Conservation (phyloP, 768 basidiomycete species). For the Kwoniella botswanensis region DNA sequence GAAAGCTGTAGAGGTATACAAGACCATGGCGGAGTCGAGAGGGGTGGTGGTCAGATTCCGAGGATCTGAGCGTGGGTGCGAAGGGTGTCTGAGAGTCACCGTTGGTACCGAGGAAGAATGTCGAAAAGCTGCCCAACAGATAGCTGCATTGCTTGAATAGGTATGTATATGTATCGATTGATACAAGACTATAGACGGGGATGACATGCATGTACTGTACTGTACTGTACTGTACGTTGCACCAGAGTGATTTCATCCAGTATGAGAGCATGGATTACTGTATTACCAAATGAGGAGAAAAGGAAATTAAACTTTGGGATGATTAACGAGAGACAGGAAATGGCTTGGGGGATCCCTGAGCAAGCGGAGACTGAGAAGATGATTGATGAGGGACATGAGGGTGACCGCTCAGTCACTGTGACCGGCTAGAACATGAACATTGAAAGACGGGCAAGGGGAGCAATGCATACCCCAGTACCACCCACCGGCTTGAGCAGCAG, state of each 20-base stretch:
- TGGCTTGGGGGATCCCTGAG: conserved; percentile 8
- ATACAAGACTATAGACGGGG: background rate
- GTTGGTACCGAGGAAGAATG: conserved; percentile 86
- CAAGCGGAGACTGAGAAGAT: background rate
- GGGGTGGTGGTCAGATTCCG: conserved; percentile 90
- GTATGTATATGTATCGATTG: background rate
- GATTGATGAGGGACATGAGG: too few species aligned
- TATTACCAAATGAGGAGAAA: conserved; percentile 6
- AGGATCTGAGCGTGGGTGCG: conserved; percentile 82
- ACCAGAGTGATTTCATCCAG: background rate
- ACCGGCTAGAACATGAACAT: too few species aligned
- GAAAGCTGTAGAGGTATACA: conserved; percentile 73
- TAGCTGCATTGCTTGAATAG: conserved; percentile 31
- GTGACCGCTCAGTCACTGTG: too few species aligned
- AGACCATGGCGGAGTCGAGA: conserved; percentile 77
- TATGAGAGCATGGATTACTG: background rate
- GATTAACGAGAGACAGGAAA: conserved; percentile 2
- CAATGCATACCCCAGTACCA: background rate
- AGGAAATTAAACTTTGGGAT: conserved; percentile 13
- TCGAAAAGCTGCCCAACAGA: conserved; percentile 62
- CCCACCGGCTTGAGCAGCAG: background rate
- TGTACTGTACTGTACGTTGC: background rate
- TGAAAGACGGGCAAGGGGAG: background rate
- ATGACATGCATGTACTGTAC: conserved; percentile 7
- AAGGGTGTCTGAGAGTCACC: conserved; percentile 85